These are phyloP conservation scores for Coriaria nepalensis DNA, from an alignment of 306 rosid genomes.

Conservation along the genomic window DNA sequence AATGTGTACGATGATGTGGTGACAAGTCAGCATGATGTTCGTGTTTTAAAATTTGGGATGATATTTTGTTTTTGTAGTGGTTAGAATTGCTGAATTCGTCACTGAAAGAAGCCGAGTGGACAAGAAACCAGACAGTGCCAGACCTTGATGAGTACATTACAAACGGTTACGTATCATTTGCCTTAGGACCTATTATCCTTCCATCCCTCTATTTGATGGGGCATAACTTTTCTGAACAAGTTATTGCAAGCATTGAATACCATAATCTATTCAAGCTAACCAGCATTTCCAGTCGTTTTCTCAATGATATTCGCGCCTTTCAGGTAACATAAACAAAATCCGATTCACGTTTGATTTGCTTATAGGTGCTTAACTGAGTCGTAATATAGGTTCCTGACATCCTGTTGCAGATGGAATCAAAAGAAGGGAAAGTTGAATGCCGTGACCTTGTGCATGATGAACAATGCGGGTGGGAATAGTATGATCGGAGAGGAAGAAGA, in stretches of 20 bases:
- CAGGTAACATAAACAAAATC: constrained; percentile 27
- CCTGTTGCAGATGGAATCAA: constrained; percentile 55
- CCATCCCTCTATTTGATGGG: constrained; percentile 66
- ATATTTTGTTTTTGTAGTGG: constrained; percentile 30
- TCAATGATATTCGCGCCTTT: constrained; percentile 47
- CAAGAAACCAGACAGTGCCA: constrained; percentile 36
- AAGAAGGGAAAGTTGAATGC: constrained; percentile 72
- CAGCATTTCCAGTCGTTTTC: constrained; percentile 62
- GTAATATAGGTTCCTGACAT: too few species aligned
- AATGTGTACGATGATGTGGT: too few species aligned
- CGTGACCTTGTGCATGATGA: constrained; percentile 23
- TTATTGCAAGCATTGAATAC: constrained; percentile 26
- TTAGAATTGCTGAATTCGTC: constrained; percentile 48
- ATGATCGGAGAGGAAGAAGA: constrained; percentile 24
- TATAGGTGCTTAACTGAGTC: too few species aligned
- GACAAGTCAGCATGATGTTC: too few species aligned
- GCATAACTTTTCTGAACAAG: constrained; percentile 46
- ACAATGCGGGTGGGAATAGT: constrained; percentile 19
- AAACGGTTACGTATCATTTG: constrained; percentile 51
- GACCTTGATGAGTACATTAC: constrained; percentile 55
- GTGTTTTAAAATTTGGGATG: too few species aligned
- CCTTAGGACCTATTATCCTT: constrained; percentile 70
- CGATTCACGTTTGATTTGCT: too few species aligned
- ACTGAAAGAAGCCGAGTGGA: constrained; percentile 65
- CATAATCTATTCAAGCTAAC: constrained; percentile 34